Conservation (phyloP, 176 grass and related monocot genomes). For the Aegilops bicornis region DNA sequence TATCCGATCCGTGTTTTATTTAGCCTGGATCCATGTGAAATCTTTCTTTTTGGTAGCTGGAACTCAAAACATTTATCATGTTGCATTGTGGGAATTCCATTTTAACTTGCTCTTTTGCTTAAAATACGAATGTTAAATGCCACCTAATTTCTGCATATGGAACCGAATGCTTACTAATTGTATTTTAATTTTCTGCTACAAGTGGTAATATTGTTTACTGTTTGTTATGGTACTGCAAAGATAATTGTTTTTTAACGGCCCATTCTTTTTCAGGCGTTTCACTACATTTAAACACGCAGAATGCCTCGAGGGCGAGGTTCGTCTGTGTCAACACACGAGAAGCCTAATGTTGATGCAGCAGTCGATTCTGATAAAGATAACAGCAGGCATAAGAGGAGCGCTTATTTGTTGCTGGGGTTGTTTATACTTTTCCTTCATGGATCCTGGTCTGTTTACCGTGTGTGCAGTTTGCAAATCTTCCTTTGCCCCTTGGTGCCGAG, state of each 20-base stretch:
- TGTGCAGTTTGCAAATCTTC: conserved; percentile 68
- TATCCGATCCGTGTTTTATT: background rate
- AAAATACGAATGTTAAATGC: background rate
- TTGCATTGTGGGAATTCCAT: background rate
- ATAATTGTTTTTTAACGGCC: conserved; percentile 3
- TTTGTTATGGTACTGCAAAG: background rate
- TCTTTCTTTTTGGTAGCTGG: conserved; percentile 5
- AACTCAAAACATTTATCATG: background rate
- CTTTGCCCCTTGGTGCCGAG: conserved; percentile 64
- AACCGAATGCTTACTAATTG: background rate
- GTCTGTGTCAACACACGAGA: conserved; percentile 26
- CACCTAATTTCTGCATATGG: background rate
- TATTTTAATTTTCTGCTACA: background rate
- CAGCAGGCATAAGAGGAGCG: conserved; percentile 49
- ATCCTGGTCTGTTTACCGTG: conserved; percentile 78
- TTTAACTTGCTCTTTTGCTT: background rate
- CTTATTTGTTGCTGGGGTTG: conserved; percentile 68
- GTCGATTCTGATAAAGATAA: conserved; percentile 22
- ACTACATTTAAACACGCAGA: conserved; percentile 6
- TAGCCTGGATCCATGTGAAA: background rate
- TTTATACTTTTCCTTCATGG: conserved; percentile 77
- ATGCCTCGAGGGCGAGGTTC: conserved; percentile 43
- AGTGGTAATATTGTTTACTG: background rate
- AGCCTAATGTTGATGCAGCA: conserved; percentile 34
- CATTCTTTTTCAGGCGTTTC: conserved; percentile 17